Base-by-base conservation (phyloP, 23 red algal species). In the Rhodosorus marinus region DNA sequence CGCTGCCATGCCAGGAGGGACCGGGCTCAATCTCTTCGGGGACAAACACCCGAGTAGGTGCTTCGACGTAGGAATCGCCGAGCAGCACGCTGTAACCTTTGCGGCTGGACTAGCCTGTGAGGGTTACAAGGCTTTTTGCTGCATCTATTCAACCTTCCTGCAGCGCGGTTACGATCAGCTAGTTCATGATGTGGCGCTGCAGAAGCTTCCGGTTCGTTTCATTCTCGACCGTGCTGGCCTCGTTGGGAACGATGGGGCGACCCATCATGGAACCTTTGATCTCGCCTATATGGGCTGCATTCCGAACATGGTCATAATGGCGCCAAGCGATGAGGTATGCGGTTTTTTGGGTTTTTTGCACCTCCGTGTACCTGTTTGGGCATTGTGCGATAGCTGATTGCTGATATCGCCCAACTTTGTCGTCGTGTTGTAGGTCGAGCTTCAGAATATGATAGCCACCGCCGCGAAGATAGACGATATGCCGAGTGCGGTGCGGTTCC, bases 301-400 rank as follows among this genome's bases (percentile, higher is more conserved):
- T 55, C 87, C 87, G 6, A 80, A 94, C 69, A 83, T 94, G 58
- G 67, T 59, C 26, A 94, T 94, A 51, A 94, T 94, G 87, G 87
- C 87, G 0, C 78, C 87, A 8, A 71, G 60, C 22, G 80, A 94
- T 47, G 87, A 94, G 56, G 35, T n/a, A n/a, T n/a, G n/a, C n/a
- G n/a, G n/a, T n/a, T n/a, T n/a, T n/a, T n/a, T n/a, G n/a, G n/a
- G n/a, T n/a, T n/a, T n/a, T n/a, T n/a, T n/a, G n/a, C n/a, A n/a
- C n/a, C n/a, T n/a, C n/a, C n/a, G n/a, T n/a, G n/a, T n/a, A n/a
- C n/a, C n/a, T n/a, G n/a, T n/a, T n/a, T n/a, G n/a, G n/a, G n/a
- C n/a, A n/a, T n/a, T n/a, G n/a, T n/a, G n/a, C n/a, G n/a, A n/a
- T n/a, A n/a, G n/a, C n/a, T n/a, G n/a, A n/a, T n/a, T n/a, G n/a